phyloP scores from a whole-genome alignment of 2,329 filamentous ascomycete species.

The Huntiella moniliformis region DNA sequence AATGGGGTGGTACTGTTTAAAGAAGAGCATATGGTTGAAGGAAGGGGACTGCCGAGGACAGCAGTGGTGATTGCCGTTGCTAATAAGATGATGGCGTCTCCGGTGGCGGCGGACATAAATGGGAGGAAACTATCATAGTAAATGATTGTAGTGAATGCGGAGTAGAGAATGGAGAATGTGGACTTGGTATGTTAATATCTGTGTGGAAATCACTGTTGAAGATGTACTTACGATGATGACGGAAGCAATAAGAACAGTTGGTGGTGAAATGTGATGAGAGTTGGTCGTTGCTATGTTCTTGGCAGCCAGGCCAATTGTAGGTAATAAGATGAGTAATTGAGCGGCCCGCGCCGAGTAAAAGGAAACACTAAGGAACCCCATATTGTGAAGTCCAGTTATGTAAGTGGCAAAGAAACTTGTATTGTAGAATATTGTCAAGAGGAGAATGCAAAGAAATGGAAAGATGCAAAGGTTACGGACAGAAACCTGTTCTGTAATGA shows the following conservation, averaged over 20 bases:
- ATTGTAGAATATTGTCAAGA: no score
- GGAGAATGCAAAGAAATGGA: no score
- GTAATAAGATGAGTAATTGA: conserved; percentile 52
- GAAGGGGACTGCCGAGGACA: conserved; percentile 62
- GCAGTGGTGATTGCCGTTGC: conserved; percentile 62
- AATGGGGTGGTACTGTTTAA: conserved; percentile 21
- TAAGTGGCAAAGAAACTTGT: no score
- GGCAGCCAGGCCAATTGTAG: conserved; percentile 60
- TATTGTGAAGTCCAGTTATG: conserved; percentile 12
- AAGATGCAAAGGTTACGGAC: no score
- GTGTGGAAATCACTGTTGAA: neutral
- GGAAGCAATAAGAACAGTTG: conserved; percentile 57
- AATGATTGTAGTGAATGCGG: conserved; percentile 61
- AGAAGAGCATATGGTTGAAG: conserved; percentile 51
- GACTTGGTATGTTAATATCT: conserved; percentile 32
- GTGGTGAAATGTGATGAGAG: conserved; percentile 42
- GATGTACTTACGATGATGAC: conserved; percentile 51
- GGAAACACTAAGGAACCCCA: conserved; percentile 58
- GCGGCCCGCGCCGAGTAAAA: conserved; percentile 57
- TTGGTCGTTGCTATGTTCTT: conserved; percentile 71
- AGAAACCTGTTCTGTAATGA: no score
- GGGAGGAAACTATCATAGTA: conserved; percentile 61
- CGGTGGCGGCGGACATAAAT: conserved; percentile 45
- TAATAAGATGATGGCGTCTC: conserved; percentile 53
- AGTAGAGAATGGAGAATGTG: conserved; percentile 62